Evolutionary conservation across 768 basidiomycete species (phyloP).

Genomic region (Panaeolus cyanescens): DNA sequence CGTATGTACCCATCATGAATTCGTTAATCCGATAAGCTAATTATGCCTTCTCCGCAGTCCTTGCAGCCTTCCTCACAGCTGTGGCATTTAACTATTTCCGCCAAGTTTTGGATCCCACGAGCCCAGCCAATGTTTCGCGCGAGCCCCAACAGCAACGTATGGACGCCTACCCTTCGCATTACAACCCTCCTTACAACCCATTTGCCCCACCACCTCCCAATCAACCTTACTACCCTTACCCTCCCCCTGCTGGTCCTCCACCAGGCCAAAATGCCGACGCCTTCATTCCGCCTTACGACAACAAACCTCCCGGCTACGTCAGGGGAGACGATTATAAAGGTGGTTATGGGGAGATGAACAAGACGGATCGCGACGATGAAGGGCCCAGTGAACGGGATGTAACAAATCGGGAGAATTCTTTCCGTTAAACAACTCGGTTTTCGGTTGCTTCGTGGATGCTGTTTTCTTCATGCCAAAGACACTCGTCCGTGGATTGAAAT

Average conservation of each 20-base stretch:
- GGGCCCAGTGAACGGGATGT: not conserved
- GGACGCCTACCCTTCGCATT: constrained; percentile 47
- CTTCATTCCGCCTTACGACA: constrained; percentile 33
- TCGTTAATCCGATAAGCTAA: not conserved
- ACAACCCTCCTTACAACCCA: constrained; percentile 61
- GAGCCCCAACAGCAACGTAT: constrained; percentile 42
- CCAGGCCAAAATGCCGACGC: constrained; percentile 34
- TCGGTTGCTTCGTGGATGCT: not conserved
- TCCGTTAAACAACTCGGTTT: not conserved
- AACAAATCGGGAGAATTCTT: not conserved
- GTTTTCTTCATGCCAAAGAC: not conserved
- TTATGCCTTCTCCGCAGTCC: constrained; percentile 35
- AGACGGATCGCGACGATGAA: not conserved
- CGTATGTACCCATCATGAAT: constrained; percentile 40
- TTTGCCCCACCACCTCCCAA: constrained; percentile 29
- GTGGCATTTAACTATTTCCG: constrained; percentile 74
- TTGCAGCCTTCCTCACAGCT: constrained; percentile 62
- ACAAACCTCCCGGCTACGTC: constrained; percentile 53
- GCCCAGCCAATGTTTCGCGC: constrained; percentile 51
- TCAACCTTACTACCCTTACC: constrained; percentile 30
- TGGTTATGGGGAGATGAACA: not conserved
- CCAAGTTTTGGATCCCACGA: constrained; percentile 71
- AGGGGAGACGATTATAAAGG: constrained; percentile 23
- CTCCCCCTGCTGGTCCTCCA: constrained; percentile 55
- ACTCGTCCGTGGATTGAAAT: not conserved